Percentiles rank a stretch among this genome's conserved stretches.
Conservation (phyloP, 192 early-diverging fungal species). For the Ambispora gerdemannii region DNA sequence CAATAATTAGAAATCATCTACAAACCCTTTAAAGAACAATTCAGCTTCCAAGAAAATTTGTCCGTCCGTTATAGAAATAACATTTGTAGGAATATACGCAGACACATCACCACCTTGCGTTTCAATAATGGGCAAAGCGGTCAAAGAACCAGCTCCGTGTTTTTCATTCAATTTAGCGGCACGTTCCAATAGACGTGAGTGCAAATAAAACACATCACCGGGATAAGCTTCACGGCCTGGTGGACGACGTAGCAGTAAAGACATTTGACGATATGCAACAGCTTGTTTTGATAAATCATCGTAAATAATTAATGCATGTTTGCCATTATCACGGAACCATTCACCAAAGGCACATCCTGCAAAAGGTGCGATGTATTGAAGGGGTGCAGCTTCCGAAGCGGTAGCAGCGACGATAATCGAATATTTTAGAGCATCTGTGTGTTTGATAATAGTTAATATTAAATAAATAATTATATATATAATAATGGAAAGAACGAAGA, state of each 20-base stretch:
- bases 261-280: conserved; percentile 99
- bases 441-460: conserved; percentile 24
- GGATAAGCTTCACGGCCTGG: conserved; percentile 99
- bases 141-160: conserved; percentile 94
- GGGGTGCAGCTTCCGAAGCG: conserved; percentile 96
- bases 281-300: conserved; percentile 99
- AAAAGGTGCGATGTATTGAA: conserved; percentile 99
- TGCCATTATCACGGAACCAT: conserved; percentile 99
- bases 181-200: conserved; percentile 99
- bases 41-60: conserved; percentile 99
- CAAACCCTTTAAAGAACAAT: conserved; percentile 95
- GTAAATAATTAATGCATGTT: conserved; percentile 98
- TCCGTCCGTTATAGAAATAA: conserved; percentile 99
- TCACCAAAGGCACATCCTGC: conserved; percentile 98
- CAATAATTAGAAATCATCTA: background rate
- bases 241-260: conserved; percentile 97
- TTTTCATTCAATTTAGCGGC: conserved; percentile 99
- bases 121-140: conserved; percentile 98
- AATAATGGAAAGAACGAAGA: too few species aligned
- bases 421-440: conserved; percentile 92
- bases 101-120: conserved; percentile 99
- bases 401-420: conserved; percentile 98
- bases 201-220: conserved; percentile 99
- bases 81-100: conserved; percentile 99
- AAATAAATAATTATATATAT: conserved; percentile 39